Evolutionary conservation across 371 early-diverging fungal genomes (phyloP).

Genomic region (Mucor mucedo): DNA sequence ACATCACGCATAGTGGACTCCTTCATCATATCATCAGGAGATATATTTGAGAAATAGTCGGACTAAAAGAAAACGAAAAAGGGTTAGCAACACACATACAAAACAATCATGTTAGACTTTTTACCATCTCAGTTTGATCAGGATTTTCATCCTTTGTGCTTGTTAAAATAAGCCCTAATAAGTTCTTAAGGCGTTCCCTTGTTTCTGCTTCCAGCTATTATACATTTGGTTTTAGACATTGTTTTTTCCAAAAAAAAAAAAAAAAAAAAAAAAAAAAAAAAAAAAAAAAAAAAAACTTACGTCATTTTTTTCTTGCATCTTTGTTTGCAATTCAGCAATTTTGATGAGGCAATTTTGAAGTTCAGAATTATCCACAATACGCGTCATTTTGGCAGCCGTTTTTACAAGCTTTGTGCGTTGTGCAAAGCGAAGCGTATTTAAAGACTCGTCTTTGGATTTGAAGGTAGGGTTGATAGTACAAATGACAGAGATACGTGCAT

Average conservation of each 20-base stretch:
- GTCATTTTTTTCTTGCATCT: conserved; percentile 69
- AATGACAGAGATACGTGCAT: conserved; percentile 82
- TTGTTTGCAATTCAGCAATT: conserved; percentile 79
- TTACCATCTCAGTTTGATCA: not conserved
- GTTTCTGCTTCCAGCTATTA: conserved; percentile 45
- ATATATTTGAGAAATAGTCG: conserved; percentile 11
- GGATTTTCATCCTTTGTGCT: conserved; percentile 33
- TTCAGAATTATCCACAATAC: conserved; percentile 78
- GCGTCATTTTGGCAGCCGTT: conserved; percentile 44
- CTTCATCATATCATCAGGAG: conserved; percentile 14
- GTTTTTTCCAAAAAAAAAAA: not conserved
- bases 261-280: conserved; percentile 3
- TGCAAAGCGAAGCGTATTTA: conserved; percentile 90
- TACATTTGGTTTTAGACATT: not conserved
- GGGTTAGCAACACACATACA: not conserved
- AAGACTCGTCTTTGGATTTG: conserved; percentile 76
- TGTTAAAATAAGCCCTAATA: conserved; percentile 42
- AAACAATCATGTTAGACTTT: not conserved
- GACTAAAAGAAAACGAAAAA: not conserved
- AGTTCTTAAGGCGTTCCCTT: conserved; percentile 34
- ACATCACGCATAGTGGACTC: conserved; percentile 39
- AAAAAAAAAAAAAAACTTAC: conserved; percentile 25
- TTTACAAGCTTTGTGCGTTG: conserved; percentile 75
- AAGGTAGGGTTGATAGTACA: conserved; percentile 78
- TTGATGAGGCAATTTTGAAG: conserved; percentile 80